Evolutionary conservation across 805 yeast genomes (phyloP).

Genomic region (Cyberlindnera xishuangbannaensis): DNA sequence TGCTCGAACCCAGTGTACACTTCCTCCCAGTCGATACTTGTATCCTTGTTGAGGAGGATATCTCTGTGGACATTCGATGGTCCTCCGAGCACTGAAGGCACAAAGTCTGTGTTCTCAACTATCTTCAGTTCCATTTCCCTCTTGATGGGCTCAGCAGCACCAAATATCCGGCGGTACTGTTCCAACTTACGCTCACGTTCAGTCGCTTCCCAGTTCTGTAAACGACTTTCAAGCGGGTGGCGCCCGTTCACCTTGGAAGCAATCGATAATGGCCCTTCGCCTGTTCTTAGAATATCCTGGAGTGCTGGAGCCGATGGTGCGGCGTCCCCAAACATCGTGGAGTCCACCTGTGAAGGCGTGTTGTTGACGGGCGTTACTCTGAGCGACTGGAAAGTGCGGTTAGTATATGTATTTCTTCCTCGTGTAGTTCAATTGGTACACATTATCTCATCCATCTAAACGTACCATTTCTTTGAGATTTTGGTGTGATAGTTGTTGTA

Average conservation of each 20-base stretch:
- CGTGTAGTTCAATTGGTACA: no score
- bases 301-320: slow-evolving; percentile 65
- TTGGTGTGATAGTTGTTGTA: no score
- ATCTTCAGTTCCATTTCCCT: slow-evolving; percentile 84
- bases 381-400: slow-evolving; percentile 19
- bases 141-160: slow-evolving; percentile 90
- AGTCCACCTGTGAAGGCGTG: slow-evolving; percentile 41
- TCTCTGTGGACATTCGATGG: slow-evolving; percentile 61
- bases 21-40: slow-evolving; percentile 89
- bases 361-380: slow-evolving; percentile 51
- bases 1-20: slow-evolving; percentile 53
- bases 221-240: slow-evolving; percentile 81
- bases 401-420: no score
- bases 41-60: slow-evolving; percentile 72
- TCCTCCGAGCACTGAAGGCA: slow-evolving; percentile 59
- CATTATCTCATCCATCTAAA: no score
- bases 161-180: slow-evolving; percentile 75
- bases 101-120: slow-evolving; percentile 66
- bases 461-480: no score
- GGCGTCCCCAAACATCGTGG: slow-evolving; percentile 42
- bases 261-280: slow-evolving; percentile 50
- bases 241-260: slow-evolving; percentile 61
- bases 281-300: slow-evolving; percentile 62
- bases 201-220: slow-evolving; percentile 74
- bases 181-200: slow-evolving; percentile 69